Base-by-base conservation (phyloP, 202 grass and related monocot species). In the Eragrostis tef region DNA sequence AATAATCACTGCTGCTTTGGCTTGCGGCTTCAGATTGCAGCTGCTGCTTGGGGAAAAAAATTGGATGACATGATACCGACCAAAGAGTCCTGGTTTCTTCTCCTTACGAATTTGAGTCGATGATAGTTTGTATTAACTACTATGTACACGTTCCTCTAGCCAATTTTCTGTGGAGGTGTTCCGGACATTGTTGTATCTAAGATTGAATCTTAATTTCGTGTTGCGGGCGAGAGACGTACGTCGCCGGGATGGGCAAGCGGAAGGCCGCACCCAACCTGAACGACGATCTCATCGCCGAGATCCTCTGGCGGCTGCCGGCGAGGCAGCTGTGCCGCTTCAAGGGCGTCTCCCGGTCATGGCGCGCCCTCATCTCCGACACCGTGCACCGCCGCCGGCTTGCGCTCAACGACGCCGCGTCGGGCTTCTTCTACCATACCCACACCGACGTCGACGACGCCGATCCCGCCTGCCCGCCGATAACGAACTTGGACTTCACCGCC, bases 311-410 rank as follows among this genome's bases (percentile, higher is more conserved):
- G 66, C 66, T 69, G 39, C 66, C n/a, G 66, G 42, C 10, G 66
- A 69, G 41, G 66, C 11, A 41, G n/a, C 41, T 69, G 20, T 1
- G 66, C 66, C 42, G 42, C 66, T 46, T 22, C 66, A 45, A 21
- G 42, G 46, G 42, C 11, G 42, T 69, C 41, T 69, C 66, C 66
- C 41, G 66, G n/a, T 14, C 66, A 21, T 69, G 66, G 66, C 66
- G 42, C 66, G 42, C 46, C 3, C 66, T 69, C 41, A 69, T 69
- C 41, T 13, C 66, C n/a, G 39, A 44, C n/a, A 41, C 66, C 0
- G 42, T 44, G 10, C 39, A 14, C 41, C 42, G 42, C 66, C 42
- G 66, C 20, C 20, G 66, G 41, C 66, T 69, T 2, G 66, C 66
- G 10, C 42, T 24, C 19, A 7, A 41, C 3, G 41, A 24, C n/a